A percentile compares a stretch with the other conserved stretches of the same genome.
Evolutionary conservation across 768 basidiomycete genomes (phyloP).

Genomic region (Trametopsis cervina): DNA sequence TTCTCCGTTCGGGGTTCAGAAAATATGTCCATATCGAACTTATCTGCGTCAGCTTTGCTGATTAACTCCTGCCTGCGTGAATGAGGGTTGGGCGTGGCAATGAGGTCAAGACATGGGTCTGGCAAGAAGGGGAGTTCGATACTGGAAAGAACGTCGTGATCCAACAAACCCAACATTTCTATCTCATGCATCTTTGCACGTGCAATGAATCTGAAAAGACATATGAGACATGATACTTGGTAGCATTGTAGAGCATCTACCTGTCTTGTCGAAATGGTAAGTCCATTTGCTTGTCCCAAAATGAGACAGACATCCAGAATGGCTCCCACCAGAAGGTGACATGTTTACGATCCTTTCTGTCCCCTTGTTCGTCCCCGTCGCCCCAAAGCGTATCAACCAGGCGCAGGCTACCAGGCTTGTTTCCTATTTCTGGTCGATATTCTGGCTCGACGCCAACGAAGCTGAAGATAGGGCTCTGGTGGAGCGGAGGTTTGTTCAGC

Average conservation of each 20-base stretch:
- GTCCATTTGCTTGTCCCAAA: constrained; percentile 87
- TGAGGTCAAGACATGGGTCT: constrained; percentile 22
- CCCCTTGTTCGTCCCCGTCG: constrained; percentile 41
- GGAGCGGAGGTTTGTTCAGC: constrained; percentile 85
- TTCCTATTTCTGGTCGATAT: constrained; percentile 36
- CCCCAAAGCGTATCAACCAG: constrained; percentile 73
- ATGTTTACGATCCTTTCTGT: constrained; percentile 32
- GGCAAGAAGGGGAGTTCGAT: constrained; percentile 81
- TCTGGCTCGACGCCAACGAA: constrained; percentile 67
- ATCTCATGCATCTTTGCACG: constrained; percentile 98
- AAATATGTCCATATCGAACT: constrained; percentile 71
- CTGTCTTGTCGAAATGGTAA: constrained; percentile 74
- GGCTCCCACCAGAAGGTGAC: constrained; percentile 86
- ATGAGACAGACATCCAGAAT: constrained; percentile 75
- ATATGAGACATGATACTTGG: constrained; percentile 3
- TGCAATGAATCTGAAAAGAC: constrained; percentile 66
- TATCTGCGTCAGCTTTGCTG: constrained; percentile 55
- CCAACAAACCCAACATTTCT: constrained; percentile 87
- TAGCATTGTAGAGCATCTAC: constrained; percentile 27
- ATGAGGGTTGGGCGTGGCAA: constrained; percentile 10
- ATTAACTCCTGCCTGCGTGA: constrained; percentile 3
- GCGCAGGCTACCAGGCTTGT: constrained; percentile 34
- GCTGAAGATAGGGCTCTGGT: constrained; percentile 89
- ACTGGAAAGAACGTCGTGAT: constrained; percentile 84
- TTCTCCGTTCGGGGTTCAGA: constrained; percentile 34